phyloP scores from a whole-genome alignment of 163 green algal species.

The Scenedesmus sp. region DNA sequence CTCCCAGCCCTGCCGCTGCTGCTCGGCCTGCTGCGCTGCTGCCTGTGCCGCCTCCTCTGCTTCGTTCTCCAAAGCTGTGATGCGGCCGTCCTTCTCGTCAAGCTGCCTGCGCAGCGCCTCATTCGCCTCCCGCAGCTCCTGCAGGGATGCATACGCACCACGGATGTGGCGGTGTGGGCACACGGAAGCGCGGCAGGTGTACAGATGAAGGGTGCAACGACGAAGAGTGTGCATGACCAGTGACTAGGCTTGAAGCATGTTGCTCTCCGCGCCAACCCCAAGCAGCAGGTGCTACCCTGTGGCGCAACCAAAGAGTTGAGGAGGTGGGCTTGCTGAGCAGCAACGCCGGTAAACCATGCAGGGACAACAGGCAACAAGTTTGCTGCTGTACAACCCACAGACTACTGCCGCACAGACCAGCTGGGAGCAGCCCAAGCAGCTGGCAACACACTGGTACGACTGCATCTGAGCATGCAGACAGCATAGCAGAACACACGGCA shows the following conservation, averaged over 20 bases:
- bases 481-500: not conserved
- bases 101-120: slow-evolving; percentile 6
- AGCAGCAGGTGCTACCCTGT: too few species aligned
- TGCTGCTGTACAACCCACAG: too few species aligned
- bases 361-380: too few species aligned
- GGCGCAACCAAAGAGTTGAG: not conserved
- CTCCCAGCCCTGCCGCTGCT: not conserved
- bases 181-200: too few species aligned
- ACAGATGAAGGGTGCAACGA: too few species aligned
- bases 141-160: not conserved
- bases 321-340: not conserved
- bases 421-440: too few species aligned
- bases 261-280: not conserved
- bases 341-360: too few species aligned
- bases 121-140: slow-evolving; percentile 26
- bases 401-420: too few species aligned
- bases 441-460: too few species aligned
- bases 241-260: not conserved
- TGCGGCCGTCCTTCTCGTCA: not conserved
- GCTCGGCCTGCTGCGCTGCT: not conserved
- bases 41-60: not conserved
- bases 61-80: not conserved
- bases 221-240: too few species aligned
- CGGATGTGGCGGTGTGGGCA: too few species aligned
- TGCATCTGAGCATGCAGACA: too few species aligned